A percentile compares a stretch with the other conserved stretches of the same genome.
These are phyloP conservation scores for Fusarium sp. DNA, from an alignment of 2,329 filamentous ascomycete species.

Conservation along the genomic window DNA sequence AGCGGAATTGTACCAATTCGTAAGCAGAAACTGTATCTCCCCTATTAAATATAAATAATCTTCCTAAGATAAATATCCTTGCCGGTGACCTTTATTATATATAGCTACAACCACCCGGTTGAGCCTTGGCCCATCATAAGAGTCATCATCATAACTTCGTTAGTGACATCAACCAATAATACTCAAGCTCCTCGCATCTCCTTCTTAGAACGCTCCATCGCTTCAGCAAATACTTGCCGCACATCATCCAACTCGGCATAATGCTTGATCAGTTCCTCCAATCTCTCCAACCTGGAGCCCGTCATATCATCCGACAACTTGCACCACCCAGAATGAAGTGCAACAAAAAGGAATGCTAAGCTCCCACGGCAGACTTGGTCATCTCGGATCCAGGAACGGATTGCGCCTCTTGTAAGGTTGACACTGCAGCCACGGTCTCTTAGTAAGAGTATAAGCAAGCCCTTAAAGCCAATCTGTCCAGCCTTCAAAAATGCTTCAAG, in stretches of 20 bases:
- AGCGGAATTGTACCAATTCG: background rate
- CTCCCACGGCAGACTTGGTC: conserved; percentile 14
- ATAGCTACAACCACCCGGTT: conserved; percentile 3
- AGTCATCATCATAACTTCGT: conserved; percentile 21
- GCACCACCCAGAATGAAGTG: conserved; percentile 22
- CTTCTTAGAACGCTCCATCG: conserved; percentile 25
- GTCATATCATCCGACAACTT: conserved; percentile 9
- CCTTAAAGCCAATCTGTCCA: conserved; percentile 20
- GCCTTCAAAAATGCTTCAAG: conserved; percentile 20
- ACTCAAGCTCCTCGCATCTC: conserved; percentile 9
- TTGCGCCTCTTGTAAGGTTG: conserved; percentile 14
- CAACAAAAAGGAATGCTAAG: conserved; percentile 22
- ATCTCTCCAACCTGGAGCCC: conserved; percentile 8
- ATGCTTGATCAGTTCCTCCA: conserved; percentile 15
- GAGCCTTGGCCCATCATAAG: conserved; percentile 4
- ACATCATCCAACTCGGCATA: conserved; percentile 26
- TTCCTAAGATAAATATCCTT: background rate
- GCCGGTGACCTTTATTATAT: background rate
- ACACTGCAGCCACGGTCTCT: conserved; percentile 18
- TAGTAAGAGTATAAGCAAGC: conserved; percentile 15
- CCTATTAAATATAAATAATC: conserved; percentile 5
- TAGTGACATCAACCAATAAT: conserved; percentile 1
- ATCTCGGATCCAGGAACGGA: conserved; percentile 23
- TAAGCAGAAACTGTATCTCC: background rate
- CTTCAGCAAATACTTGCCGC: conserved; percentile 14